Base-by-base conservation (phyloP, 1,284 basidiomycete species). In the Apiotrichum montevideense region DNA sequence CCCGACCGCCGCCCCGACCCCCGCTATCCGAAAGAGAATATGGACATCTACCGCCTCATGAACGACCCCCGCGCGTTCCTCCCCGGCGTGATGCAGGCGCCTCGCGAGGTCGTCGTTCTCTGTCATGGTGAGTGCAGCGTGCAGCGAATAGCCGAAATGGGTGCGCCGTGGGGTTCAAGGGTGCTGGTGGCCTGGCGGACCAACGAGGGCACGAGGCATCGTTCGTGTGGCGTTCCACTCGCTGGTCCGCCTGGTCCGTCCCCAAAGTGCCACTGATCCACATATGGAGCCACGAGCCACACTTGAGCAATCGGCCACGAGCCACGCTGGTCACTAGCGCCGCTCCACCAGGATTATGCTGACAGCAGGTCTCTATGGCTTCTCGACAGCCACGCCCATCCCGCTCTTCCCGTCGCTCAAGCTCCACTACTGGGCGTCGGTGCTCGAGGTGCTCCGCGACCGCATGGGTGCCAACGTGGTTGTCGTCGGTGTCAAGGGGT, bases 401-500 rank as follows among this genome's bases (percentile, higher is more conserved):
- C 90, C 14, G 80, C 84, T 67, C 78, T 94, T 69, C 83, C 75
- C 75, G 6, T 74, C 72, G 4, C 62, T 77, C 43, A 76, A 91
- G 60, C 84, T 93, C 71, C 93, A 98, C 65, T 99, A 99, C 73
- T 99, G 96, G 96, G 85, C 87, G 0, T 88, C 89, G 57, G 86
- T 97, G 5, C 80, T 98, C 44, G 85, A 84, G 45, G 84, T 96
- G 7, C 80, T 99, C 11, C 82, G 88, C 54, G 83, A 88, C 58
- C 88, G 83, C 64, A 80, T 98, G 21, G 90, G 91, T 6, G 93
- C 88, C 29, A 90, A 97, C 61, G 93, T 98, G 14, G 85, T 97
- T 52, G 89, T 98, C n/a, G 92, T 93, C 3, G 86, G 88, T 1
- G 96, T 98, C 21, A 96, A 96, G 47, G 86, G 87, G 88, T 92